Conservation (phyloP, 2,329 filamentous ascomycete species). For the Triangularia setosa region DNA sequence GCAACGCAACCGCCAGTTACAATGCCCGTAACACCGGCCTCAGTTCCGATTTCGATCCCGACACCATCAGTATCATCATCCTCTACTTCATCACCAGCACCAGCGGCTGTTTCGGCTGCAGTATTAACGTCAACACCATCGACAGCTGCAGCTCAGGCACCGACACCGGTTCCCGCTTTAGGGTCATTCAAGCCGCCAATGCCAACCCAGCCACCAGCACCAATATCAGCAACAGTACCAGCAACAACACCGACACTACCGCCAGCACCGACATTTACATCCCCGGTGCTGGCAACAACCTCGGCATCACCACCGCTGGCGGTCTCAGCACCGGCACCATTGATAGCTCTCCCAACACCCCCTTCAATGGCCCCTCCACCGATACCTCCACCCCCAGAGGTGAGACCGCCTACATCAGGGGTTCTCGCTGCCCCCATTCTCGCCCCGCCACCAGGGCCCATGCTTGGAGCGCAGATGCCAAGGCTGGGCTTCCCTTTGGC, state of each 20-base stretch:
- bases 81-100: neutral
- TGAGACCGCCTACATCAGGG: slow-evolving; percentile 17
- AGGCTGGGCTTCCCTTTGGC: slow-evolving; percentile 24
- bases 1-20: neutral
- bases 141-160: neutral
- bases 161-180: slow-evolving; percentile 14
- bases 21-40: too few relatives aligned
- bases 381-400: slow-evolving; percentile 22
- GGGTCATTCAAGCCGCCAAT: neutral
- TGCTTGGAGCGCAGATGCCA: slow-evolving; percentile 27
- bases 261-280: neutral
- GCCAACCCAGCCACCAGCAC: neutral
- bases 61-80: neutral
- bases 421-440: slow-evolving; percentile 29
- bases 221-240: slow-evolving; percentile 16
- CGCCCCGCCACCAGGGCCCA: slow-evolving; percentile 26
- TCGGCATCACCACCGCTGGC: slow-evolving; percentile 21
- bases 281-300: slow-evolving; percentile 4
- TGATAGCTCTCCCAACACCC: slow-evolving; percentile 12
- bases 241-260: neutral
- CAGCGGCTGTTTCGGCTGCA: neutral
- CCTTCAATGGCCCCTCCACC: slow-evolving; percentile 23
- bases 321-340: slow-evolving; percentile 19
- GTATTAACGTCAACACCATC: neutral
- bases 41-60: too few relatives aligned